Evolutionary conservation across 306 rosid genomes (phyloP), one percentile per base, ranked within the genome.

Genomic region (Glycine tomentella): DNA sequence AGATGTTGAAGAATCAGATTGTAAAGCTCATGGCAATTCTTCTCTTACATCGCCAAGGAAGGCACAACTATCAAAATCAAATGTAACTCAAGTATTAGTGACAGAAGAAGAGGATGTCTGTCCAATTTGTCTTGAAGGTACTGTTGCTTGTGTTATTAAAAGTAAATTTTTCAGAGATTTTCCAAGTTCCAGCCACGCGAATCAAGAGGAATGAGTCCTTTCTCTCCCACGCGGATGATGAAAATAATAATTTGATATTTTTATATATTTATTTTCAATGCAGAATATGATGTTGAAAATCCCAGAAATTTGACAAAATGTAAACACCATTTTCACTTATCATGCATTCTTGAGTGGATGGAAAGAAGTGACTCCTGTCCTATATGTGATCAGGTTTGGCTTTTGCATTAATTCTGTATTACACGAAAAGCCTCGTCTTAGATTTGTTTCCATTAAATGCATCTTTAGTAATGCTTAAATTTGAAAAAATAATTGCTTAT

Each of bases 121-220:
- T 74, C 94, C 97, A 80, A 92, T 92, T 85, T 92, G 97, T 88
- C 93, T 92, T 17, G 97, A 90, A 89, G 97, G 97, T 92, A 72
- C 31, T 15, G 46, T 66, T 45, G 58, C 34, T 38, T 55, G 14
- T 49, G 55, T 14, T 34, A 67, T 63, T 76, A 11, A 16, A n/a
- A 78, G 72, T 74, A 69, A 63, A 58, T 36, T 25, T 74, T 61
- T 50, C 16, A 5, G 40, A 63, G 48, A 38, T 52, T 84, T 76
- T 73, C 73, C 12, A 36, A 5, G 51, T 31, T 38, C 25, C 42
- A 12, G 16, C 61, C 45, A 33, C 15, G 42, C 4, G 49, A 72
- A 77, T 56, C 40, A 74, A 44, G 44, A 55, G 64, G 38, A 36
- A 25, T 40, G 8, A 25, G 8, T 56, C n/a, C 57, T 61, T 46